These are phyloP conservation scores for Geosmithia morbida DNA, from an alignment of 2,329 filamentous ascomycete species.

Conservation along the genomic window DNA sequence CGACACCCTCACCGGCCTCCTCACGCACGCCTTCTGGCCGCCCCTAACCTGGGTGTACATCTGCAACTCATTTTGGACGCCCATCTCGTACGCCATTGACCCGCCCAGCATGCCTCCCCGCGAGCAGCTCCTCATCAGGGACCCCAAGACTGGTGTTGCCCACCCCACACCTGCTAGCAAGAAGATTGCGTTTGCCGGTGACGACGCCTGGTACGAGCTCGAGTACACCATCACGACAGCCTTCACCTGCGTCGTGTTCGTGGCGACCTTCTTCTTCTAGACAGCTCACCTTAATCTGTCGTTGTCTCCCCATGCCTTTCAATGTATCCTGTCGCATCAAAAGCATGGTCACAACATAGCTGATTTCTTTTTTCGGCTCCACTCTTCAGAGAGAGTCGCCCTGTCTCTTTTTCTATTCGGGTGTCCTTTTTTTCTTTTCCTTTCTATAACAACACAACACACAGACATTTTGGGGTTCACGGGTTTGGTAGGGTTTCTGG, in stretches of 20 bases:
- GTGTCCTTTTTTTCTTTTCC: neutral
- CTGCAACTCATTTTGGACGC: conserved; percentile 40
- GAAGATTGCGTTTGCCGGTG: conserved; percentile 37
- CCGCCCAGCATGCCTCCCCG: conserved; percentile 43
- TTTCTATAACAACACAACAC: neutral
- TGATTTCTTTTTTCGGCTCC: neutral
- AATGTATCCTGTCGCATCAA: neutral
- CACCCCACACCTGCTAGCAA: conserved; percentile 34
- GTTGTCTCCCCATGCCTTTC: neutral
- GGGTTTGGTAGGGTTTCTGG: neutral
- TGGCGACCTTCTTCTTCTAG: conserved; percentile 19
- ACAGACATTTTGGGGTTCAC: neutral
- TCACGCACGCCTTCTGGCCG: conserved; percentile 49
- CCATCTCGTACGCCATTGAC: conserved; percentile 44
- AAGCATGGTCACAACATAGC: neutral
- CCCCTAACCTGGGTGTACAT: conserved; percentile 42
- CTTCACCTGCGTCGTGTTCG: conserved; percentile 35
- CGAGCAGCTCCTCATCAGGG: conserved; percentile 38
- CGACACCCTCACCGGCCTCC: conserved; percentile 31
- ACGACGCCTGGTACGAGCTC: conserved; percentile 40
- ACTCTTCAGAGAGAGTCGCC: neutral
- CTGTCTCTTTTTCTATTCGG: neutral
- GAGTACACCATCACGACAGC: conserved; percentile 35
- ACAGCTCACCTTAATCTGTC: neutral
- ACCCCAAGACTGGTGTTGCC: conserved; percentile 38